A percentile compares a stretch with the other conserved stretches of the same genome.
Evolutionary conservation across 2,329 filamentous ascomycete species (phyloP).

Genomic region (Fusarium hostae): DNA sequence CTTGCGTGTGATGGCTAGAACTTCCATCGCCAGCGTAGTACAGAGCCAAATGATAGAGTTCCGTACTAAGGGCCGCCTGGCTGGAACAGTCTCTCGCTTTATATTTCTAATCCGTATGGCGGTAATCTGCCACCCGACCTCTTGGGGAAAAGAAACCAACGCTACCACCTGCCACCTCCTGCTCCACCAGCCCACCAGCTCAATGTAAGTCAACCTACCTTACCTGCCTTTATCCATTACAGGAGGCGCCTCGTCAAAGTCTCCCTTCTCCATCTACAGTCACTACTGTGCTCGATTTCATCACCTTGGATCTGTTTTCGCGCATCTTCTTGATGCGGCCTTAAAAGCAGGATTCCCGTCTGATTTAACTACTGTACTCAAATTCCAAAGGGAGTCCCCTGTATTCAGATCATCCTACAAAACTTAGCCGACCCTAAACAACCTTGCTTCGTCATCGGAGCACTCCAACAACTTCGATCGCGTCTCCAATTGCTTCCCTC

Average conservation of each 20-base stretch:
- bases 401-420: not conserved
- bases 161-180: not conserved
- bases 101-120: not conserved
- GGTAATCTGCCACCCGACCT: conserved; percentile 25
- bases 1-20: not conserved
- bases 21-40: not conserved
- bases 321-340: not conserved
- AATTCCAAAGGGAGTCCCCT: not conserved
- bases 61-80: not conserved
- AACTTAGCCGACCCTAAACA: not conserved
- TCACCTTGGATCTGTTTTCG: not conserved
- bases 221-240: not conserved
- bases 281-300: not conserved
- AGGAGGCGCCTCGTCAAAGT: conserved; percentile 15
- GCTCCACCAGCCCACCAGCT: conserved; percentile 32
- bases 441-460: conserved; percentile 14
- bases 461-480: not conserved
- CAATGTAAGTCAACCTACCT: conserved; percentile 4
- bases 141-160: conserved; percentile 14
- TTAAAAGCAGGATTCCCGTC: not conserved
- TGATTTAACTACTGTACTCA: not conserved
- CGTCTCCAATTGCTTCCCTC: not conserved
- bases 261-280: conserved; percentile 28
- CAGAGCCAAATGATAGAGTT: conserved; percentile 4
- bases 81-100: not conserved